Base-by-base conservation (phyloP, 192 early-diverging fungal species). In the Funneliformis mosseae region DNA sequence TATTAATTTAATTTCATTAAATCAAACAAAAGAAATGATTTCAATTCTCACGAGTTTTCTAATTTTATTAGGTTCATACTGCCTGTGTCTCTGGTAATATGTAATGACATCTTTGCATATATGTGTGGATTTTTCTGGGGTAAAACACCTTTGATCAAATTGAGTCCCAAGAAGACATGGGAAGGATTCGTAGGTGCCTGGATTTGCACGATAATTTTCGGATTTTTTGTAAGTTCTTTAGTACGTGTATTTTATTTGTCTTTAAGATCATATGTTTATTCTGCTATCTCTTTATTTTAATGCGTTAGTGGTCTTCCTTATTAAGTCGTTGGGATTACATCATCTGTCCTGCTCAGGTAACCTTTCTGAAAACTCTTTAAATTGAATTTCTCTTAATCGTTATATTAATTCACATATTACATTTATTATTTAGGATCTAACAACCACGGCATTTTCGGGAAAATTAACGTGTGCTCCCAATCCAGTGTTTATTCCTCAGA, bases 141-240 rank as follows among this genome's bases (percentile, higher is more conserved):
- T 16, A 90, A 90, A 60, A 77, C 95, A 12, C 95, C 93, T 42
- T 88, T 99, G 46, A 97, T 98, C 80, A 91, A 93, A 81, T 86
- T 99, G n/a, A 95, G 93, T 83, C 97, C 97, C 55, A 99, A 99
- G 85, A 99, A 99, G 88, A 99, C 97, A 16, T 95, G 95, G 84
- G 97, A 99, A 83, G 97, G 97, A 5, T 99, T 97, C 75, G 89
- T 97, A 74, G 97, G 97, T 77, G 97, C 91, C 28, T 91, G 94
- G 63, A 78, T 95, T 70, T 90, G 90, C 46, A 99, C 97, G 0
- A 83, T 98, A 81, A 84, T 94, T n/a, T 95, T 97, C 87, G 96
- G 93, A 4, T 93, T 96, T 68, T 82, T 96, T 76, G 90, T 91
- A 83, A 79, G 89, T 80, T 16, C 3, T 33, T 28, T 16, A 27